These are phyloP conservation scores for Salvia miltiorrhiza DNA, from an alignment of 257 asterid species.

Conservation along the genomic window DNA sequence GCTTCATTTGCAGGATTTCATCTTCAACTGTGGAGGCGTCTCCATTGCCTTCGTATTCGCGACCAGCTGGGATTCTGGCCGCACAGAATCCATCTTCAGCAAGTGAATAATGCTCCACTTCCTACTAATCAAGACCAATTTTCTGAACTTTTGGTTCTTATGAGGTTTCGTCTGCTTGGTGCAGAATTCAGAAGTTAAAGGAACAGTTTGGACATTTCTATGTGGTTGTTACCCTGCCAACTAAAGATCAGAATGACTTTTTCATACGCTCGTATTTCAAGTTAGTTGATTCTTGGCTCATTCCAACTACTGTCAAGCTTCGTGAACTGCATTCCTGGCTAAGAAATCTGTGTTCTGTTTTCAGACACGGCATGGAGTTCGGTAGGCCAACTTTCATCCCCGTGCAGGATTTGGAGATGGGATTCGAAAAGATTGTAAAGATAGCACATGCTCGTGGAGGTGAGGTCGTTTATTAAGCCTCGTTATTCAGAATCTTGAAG, in stretches of 20 bases:
- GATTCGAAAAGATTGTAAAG: constrained; percentile 86
- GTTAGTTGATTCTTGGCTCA: constrained; percentile 35
- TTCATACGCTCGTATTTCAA: constrained; percentile 72
- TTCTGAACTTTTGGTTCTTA: not conserved
- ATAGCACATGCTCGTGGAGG: constrained; percentile 93
- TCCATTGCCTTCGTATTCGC: constrained; percentile 82
- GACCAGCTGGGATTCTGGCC: constrained; percentile 58
- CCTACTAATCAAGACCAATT: not conserved
- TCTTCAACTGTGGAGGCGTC: constrained; percentile 83
- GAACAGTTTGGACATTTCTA: constrained; percentile 83
- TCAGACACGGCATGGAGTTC: constrained; percentile 67
- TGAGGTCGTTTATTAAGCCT: constrained; percentile 27
- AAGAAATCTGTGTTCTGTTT: constrained; percentile 16
- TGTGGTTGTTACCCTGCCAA: constrained; percentile 79
- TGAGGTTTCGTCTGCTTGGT: constrained; percentile 18
- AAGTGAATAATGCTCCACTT: constrained; percentile 39
- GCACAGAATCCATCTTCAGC: constrained; percentile 41
- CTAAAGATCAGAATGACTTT: constrained; percentile 68
- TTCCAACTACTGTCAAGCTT: constrained; percentile 4
- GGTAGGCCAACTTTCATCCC: constrained; percentile 89
- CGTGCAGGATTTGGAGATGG: constrained; percentile 84
- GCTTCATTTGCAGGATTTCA: constrained; percentile 74
- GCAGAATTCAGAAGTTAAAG: constrained; percentile 70
- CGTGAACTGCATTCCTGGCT: constrained; percentile 20
- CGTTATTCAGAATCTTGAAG: constrained; percentile 7